Evolutionary conservation across 2,329 filamentous ascomycete species (phyloP).

Genomic region (Hymenoscyphus repandus): DNA sequence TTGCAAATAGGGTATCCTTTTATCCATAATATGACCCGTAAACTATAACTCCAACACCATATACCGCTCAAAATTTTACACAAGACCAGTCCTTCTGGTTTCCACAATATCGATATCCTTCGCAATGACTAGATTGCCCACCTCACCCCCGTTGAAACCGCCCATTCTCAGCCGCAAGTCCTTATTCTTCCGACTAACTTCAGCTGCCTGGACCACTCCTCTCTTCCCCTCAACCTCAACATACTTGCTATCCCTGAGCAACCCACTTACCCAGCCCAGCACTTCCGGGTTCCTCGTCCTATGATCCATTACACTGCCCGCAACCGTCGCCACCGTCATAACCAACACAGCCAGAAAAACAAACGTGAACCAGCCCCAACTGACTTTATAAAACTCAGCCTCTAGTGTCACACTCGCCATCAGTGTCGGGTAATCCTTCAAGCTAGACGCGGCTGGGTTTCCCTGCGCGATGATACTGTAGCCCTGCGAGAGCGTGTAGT

Average conservation of each 20-base stretch:
- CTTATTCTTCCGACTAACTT: too few species aligned
- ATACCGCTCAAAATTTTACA: not conserved
- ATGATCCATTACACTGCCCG: not conserved
- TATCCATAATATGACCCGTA: too few species aligned
- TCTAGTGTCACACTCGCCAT: not conserved
- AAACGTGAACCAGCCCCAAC: conserved; percentile 9
- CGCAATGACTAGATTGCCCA: not conserved
- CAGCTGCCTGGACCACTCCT: too few species aligned
- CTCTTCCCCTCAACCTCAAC: not conserved
- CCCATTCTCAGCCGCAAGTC: conserved; percentile 5
- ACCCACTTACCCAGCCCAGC: not conserved
- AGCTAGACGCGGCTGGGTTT: not conserved
- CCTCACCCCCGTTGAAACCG: not conserved
- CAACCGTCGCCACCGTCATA: conserved; percentile 1
- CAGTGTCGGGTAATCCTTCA: not conserved
- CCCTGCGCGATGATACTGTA: conserved; percentile 2
- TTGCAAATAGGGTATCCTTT: not conserved
- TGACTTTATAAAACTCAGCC: conserved; percentile 2
- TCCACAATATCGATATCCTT: not conserved
- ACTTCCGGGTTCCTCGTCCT: not conserved
- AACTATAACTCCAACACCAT: too few species aligned
- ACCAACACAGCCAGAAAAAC: not conserved
- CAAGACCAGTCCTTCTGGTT: not conserved
- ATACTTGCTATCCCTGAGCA: conserved; percentile 2
- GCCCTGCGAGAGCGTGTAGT: conserved; percentile 7